phyloP scores from a whole-genome alignment of 805 yeast species.

The Candida maltosa region DNA sequence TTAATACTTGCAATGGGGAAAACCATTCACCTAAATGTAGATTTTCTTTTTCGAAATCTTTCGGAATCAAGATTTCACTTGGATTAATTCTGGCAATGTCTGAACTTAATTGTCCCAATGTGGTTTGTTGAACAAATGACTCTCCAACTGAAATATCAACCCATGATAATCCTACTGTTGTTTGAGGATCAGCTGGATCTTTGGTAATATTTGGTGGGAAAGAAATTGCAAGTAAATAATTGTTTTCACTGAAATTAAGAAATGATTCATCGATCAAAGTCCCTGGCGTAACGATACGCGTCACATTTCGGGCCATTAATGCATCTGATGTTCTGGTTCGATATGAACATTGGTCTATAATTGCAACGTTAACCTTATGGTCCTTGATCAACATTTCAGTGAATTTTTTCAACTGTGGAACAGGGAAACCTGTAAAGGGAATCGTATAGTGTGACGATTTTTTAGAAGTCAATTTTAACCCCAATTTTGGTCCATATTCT shows the following conservation, averaged over 20 bases:
- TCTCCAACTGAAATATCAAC: constrained; percentile 84
- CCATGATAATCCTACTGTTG: constrained; percentile 77
- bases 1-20: constrained; percentile 55
- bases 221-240: constrained; percentile 64
- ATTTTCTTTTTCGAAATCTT: constrained; percentile 36
- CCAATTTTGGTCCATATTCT: constrained; percentile 64
- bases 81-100: constrained; percentile 80
- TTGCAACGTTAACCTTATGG: constrained; percentile 67
- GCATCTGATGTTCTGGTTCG: constrained; percentile 18
- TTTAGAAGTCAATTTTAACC: constrained; percentile 65
- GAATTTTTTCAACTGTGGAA: constrained; percentile 65
- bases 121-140: constrained; percentile 64
- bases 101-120: constrained; percentile 57
- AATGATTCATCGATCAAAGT: constrained; percentile 86
- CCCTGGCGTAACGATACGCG: constrained; percentile 87
- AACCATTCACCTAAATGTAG: constrained; percentile 51
- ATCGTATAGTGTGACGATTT: constrained; percentile 40
- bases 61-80: constrained; percentile 66
- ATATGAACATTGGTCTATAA: constrained; percentile 64
- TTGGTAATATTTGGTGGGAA: constrained; percentile 48
- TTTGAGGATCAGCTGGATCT: constrained; percentile 36
- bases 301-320: constrained; percentile 61
- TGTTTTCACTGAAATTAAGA: constrained; percentile 67
- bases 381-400: constrained; percentile 71
- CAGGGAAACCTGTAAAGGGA: constrained; percentile 93